These are phyloP conservation scores for Neurospora cerealis DNA, from an alignment of 495 filamentous ascomycete genomes.

Conservation along the genomic window DNA sequence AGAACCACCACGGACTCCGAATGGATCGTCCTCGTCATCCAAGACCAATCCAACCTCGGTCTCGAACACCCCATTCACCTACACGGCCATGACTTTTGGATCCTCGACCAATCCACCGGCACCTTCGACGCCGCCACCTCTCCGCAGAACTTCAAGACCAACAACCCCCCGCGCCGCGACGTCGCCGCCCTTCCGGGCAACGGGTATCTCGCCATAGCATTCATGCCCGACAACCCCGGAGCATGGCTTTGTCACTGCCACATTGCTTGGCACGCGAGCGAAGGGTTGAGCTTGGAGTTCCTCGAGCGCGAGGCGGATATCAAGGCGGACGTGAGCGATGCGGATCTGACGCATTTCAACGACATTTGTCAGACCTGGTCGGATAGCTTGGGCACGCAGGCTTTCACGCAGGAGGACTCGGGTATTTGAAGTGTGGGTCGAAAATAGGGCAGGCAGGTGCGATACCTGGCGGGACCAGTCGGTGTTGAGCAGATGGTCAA, in stretches of 20 bases:
- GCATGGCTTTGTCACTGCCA: conserved; percentile 20
- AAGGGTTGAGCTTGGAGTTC: conserved; percentile 13
- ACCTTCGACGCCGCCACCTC: conserved; percentile 1
- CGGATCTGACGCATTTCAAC: not conserved
- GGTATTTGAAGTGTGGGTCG: conserved; percentile 1
- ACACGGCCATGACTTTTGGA: conserved; percentile 16
- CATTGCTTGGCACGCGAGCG: conserved; percentile 17
- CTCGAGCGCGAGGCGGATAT: conserved; percentile 8
- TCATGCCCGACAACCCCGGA: conserved; percentile 43
- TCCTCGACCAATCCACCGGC: conserved; percentile 6
- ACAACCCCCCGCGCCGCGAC: conserved; percentile 48
- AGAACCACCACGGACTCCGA: not conserved
- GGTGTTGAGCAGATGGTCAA: too few relatives aligned
- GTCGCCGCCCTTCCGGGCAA: conserved; percentile 42
- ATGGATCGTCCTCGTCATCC: conserved; percentile 16
- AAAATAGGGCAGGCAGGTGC: not conserved
- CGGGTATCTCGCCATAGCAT: conserved; percentile 43
- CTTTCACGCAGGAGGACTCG: conserved; percentile 11
- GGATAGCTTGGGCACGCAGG: not conserved
- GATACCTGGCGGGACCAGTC: not conserved
- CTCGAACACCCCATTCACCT: conserved; percentile 19
- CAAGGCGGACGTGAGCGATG: not conserved
- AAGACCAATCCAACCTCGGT: conserved; percentile 4
- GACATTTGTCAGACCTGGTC: conserved; percentile 4
- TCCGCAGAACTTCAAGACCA: conserved; percentile 20